Conservation (phyloP, 192 early-diverging fungal species). For the Coemansia sp. region DNA sequence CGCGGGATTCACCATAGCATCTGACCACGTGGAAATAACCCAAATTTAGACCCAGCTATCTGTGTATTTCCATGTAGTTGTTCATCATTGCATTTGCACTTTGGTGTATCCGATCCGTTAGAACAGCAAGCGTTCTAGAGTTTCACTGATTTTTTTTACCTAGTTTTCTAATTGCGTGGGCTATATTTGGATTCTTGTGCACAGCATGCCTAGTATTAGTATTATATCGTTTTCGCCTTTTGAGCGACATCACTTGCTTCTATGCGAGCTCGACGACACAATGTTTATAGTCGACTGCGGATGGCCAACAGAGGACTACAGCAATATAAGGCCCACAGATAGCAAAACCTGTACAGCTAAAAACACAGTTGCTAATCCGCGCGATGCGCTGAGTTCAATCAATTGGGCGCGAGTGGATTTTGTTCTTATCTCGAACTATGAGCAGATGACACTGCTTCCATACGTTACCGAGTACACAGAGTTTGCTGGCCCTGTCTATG, state of each 20-base stretch:
- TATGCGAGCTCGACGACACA: constrained; percentile 54
- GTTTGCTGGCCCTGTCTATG: constrained; percentile 74
- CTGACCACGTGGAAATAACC: neutral
- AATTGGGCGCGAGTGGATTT: constrained; percentile 71
- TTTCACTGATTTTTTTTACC: neutral
- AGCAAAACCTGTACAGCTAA: constrained; percentile 11
- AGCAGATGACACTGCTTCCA: constrained; percentile 74
- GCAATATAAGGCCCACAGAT: constrained; percentile 4
- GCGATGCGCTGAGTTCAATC: constrained; percentile 50
- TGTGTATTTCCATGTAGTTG: neutral
- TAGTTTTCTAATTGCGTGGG: neutral
- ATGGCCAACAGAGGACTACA: constrained; percentile 30
- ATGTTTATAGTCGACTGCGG: constrained; percentile 55
- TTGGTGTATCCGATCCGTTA: neutral
- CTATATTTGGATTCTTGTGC: constrained; percentile 4
- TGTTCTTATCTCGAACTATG: constrained; percentile 72
- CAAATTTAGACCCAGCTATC: neutral
- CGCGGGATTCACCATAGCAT: neutral
- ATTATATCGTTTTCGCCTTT: constrained; percentile 45
- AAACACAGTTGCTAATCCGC: constrained; percentile 14
- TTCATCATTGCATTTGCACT: neutral
- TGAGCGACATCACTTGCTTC: constrained; percentile 43
- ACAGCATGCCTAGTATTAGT: constrained; percentile 49
- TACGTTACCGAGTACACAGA: constrained; percentile 80
- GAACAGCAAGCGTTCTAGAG: neutral